Evolutionary conservation across 1,284 basidiomycete genomes (phyloP).

Genomic region (Rugosomyces carneus): DNA sequence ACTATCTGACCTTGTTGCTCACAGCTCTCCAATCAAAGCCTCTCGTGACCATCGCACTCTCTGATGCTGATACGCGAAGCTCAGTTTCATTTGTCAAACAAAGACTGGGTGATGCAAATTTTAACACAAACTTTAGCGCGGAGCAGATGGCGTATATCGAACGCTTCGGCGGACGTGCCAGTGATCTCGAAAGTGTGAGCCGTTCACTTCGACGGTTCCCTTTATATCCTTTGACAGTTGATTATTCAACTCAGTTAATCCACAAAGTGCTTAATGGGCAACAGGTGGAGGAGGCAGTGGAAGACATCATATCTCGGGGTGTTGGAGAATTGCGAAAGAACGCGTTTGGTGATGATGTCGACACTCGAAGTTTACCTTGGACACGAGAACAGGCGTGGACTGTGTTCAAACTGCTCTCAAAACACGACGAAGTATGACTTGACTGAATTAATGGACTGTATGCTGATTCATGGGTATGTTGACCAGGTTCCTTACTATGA

Average conservation of each 20-base stretch:
- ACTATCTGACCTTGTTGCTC: not conserved
- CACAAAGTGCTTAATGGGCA: conserved; percentile 81
- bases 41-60: conserved; percentile 69
- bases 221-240: not conserved
- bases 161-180: conserved; percentile 81
- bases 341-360: conserved; percentile 88
- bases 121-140: conserved; percentile 44
- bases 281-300: conserved; percentile 73
- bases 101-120: conserved; percentile 63
- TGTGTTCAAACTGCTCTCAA: conserved; percentile 71
- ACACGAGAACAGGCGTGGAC: conserved; percentile 85
- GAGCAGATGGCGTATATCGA: conserved; percentile 56
- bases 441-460: not conserved
- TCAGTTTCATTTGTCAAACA: conserved; percentile 79
- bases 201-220: not conserved
- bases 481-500: conserved; percentile 77
- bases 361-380: conserved; percentile 83
- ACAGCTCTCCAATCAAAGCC: conserved; percentile 84
- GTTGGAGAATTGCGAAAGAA: conserved; percentile 85
- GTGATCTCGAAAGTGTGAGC: conserved; percentile 77
- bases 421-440: conserved; percentile 56
- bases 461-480: not conserved
- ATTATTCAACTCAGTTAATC: conserved; percentile 48
- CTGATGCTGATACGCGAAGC: conserved; percentile 80
- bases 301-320: conserved; percentile 79